These are phyloP conservation scores for Globisporangium orthogonon DNA, from an alignment of 352 stramenopile genomes.

Conservation along the genomic window DNA sequence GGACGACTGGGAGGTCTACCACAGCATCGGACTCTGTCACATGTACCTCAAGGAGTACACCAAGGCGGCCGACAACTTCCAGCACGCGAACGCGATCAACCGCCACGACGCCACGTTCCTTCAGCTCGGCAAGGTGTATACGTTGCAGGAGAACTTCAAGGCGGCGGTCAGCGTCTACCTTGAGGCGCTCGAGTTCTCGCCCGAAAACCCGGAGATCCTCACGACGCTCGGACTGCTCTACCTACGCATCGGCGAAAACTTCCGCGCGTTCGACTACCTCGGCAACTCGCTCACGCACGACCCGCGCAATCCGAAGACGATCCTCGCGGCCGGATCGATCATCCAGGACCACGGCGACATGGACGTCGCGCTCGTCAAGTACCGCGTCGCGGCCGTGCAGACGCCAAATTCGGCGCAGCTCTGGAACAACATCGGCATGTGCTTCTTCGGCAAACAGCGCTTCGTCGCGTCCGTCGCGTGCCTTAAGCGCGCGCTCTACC, in stretches of 20 bases:
- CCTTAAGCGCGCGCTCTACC: conserved; percentile 88
- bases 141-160: conserved; percentile 79
- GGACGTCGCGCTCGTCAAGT: conserved; percentile 94
- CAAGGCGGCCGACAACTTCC: conserved; percentile 82
- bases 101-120: conserved; percentile 90
- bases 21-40: conserved; percentile 90
- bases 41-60: conserved; percentile 91
- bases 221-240: conserved; percentile 90
- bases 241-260: conserved; percentile 86
- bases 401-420: conserved; percentile 90
- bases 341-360: conserved; percentile 93
- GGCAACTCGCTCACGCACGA: conserved; percentile 92
- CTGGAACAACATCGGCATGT: conserved; percentile 96
- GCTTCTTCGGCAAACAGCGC: conserved; percentile 91
- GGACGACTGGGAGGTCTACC: conserved; percentile 92
- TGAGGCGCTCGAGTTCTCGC: conserved; percentile 91
- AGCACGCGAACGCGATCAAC: conserved; percentile 89
- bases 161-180: conserved; percentile 86
- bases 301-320: conserved; percentile 87
- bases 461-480: conserved; percentile 86
- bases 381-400: conserved; percentile 88
- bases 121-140: conserved; percentile 89
- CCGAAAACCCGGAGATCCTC: conserved; percentile 90
- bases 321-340: conserved; percentile 89
- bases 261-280: conserved; percentile 92